Base-by-base conservation (phyloP, 2,329 filamentous ascomycete genomes). In the Fusarium robinianum region DNA sequence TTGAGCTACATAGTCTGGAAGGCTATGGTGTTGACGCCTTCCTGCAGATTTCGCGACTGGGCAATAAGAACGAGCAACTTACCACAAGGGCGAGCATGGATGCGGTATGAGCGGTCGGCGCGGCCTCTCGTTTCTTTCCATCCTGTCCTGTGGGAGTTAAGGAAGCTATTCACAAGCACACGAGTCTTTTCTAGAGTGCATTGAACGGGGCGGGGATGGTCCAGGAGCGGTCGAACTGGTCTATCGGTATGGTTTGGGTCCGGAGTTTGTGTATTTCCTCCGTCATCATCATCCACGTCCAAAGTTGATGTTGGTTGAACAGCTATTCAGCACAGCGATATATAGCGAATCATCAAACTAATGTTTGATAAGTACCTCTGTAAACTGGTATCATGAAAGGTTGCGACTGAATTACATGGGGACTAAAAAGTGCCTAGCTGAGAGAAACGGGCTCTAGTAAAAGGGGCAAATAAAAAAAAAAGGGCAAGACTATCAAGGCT, bases 21-120 rank as follows among this genome's bases (percentile, higher is more conserved):
- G 95, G 94, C 1, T 97, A 96, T 65, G 94, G 94, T 10, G 90
- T 95, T 6, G 94, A 99, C 72, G 91, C 88, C 0, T 99, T 99
- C 63, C 71, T 99, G 52, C 91, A 97, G 65, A 96, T 99, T 48
- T 95, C 90, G 5, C 95, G 95, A 67, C 76, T 99, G 44, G 94
- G 94, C 14, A 99, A 99, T 67, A 96, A 96, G 76, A 96, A 97
- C 63, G 94, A 99, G 73, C 90, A 95, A 68, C 76, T 99, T 50
- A 90, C 80, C 3, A 90, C 83, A 18, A 75, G 87, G 60, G 87
- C 87, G 17, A 83, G 79, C 53, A 89, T 91, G 76, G 87, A 91
- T 67, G 85, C 86, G 14, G 80, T 91, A 9, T 88, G 74, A 58
- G 11, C n/a, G n/a, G n/a, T n/a, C n/a, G n/a, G n/a, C n/a, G n/a